Evolutionary conservation across 495 filamentous ascomycete species (phyloP), one percentile per base, ranked within the genome.

Genomic region (Tirmania nivea): DNA sequence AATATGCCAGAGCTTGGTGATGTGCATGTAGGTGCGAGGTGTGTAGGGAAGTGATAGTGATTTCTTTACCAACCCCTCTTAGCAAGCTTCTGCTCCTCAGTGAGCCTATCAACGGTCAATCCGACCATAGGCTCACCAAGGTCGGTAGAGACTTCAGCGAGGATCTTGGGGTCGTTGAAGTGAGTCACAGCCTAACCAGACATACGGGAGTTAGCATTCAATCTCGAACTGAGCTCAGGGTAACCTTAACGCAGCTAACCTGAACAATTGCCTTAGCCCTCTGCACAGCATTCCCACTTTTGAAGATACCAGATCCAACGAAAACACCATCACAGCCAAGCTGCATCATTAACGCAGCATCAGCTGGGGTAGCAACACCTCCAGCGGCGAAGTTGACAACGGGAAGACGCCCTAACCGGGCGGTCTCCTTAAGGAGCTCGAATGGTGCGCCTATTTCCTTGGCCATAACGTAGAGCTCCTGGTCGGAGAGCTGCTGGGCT

Each of bases 321-420:
- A 97, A 97, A 34, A 97, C 90, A 53, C 90, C 90, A 64, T 97
- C 90, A 65, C 90, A 97, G 55, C 90, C 90, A 53, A 97, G 70
- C 70, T 95, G 87, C 90, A 97, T 97, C 90, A 97, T 97, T 39
- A 97, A 73, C 34, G 90, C 90, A 12, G 90, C 90, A 71, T 97
- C 90, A 3, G 90, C 90, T 0, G 90, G 90, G 10, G 90, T 97
- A 11, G 90, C 90, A 37, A 97, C 79, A 52, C 90, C 90, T 16
- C 90, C 90, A n/a, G 90, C 90, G 3, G 90, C 90, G 60, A 97
- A 97, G 75, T 97, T 97, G 49, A 97, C 90, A 1, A 97, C 90
- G 0, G 90, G 90, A 56, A 97, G 73, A 56, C 90, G 76, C 52
- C 83, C 84, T 57, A 94, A 74, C 73, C 84, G 76, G 1, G 86